A percentile compares a stretch with the other conserved stretches of the same genome.
Conservation (phyloP, 1,139 yeast species). For the Blastobotrys elegans region DNA sequence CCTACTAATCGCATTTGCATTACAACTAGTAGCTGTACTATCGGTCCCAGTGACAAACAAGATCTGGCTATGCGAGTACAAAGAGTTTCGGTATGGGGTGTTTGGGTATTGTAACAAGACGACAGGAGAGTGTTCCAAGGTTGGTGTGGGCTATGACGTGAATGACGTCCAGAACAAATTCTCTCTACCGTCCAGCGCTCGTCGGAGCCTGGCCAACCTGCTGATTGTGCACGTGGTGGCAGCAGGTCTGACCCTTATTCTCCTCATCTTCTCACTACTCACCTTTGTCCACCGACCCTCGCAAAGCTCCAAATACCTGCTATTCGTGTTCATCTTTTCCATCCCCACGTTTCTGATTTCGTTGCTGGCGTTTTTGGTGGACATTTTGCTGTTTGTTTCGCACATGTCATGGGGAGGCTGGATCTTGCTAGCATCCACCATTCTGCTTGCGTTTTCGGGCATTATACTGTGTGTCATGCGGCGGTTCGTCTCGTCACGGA, state of each 20-base stretch:
- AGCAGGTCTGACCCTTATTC: slow-evolving; percentile 63
- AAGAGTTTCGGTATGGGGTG: slow-evolving; percentile 66
- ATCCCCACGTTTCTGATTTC: slow-evolving; percentile 46
- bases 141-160: slow-evolving; percentile 46
- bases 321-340: slow-evolving; percentile 40
- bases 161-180: slow-evolving; percentile 38
- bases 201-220: slow-evolving; percentile 63
- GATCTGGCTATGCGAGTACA: slow-evolving; percentile 47
- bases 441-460: slow-evolving; percentile 40
- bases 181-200: slow-evolving; percentile 50
- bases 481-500: slow-evolving; percentile 47
- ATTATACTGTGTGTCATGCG: slow-evolving; percentile 46
- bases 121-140: slow-evolving; percentile 45
- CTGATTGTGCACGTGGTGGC: slow-evolving; percentile 80
- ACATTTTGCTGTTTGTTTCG: slow-evolving; percentile 48
- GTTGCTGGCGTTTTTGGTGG: slow-evolving; percentile 50
- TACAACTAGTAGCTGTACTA: slow-evolving; percentile 50
- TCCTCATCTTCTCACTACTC: slow-evolving; percentile 38
- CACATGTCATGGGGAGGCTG: slow-evolving; percentile 53
- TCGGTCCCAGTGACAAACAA: slow-evolving; percentile 58
- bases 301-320: slow-evolving; percentile 35
- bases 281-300: slow-evolving; percentile 40
- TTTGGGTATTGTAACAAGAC: slow-evolving; percentile 67
- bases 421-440: slow-evolving; percentile 45
- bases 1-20: slow-evolving; percentile 46